Base-by-base conservation (phyloP, 1,139 yeast species). In the Candida sanyaensis region DNA sequence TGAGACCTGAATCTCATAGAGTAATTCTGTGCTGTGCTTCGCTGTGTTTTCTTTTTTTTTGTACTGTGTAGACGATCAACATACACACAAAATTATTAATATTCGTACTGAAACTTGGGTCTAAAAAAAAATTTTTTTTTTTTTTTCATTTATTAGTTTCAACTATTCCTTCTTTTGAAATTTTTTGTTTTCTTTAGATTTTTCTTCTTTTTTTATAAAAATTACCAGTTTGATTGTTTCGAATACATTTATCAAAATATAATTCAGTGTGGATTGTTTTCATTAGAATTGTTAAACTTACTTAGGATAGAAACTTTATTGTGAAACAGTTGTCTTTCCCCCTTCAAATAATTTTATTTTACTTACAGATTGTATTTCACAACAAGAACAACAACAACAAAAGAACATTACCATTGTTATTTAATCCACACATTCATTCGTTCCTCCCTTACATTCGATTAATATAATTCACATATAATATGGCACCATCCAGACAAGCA, bases 401-500 rank as follows among this genome's bases (percentile, higher is more conserved):
- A n/a, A n/a, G n/a, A n/a, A 17, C 21, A 17, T 17, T 31, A 30
- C 37, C 11, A 24, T 7, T 7, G 9, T 27, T 28, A 37, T 17
- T 17, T 17, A 10, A 36, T 3, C 24, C 8, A 33, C 13, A 31
- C 37, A 6, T 37, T 21, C 43, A 21, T 40, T 30, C 45, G 30
- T 24, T 43, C 33, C n/a, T 29, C 29, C 28, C 27, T 24, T 40
- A 13, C n/a, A 13, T 13, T 29, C 32, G 12, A 21, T 11, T 12
- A 10, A 29, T 32, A 5, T 24, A n/a, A 30, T 21, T 41, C 37
- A 32, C 33, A 40, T 41, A 28, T 11, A 26, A 31, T 24, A 26
- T 71, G 75, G 61, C 75, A 30, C 76, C 69, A 53, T 69, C 77
- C 31, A 71, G 77, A 60, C 75, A 65, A 55, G 68, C 70, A 21